Percentiles rank a stretch among this genome's conserved stretches.
Evolutionary conservation across 2,329 filamentous ascomycete species (phyloP).

Genomic region (Harringtonia lauricola): DNA sequence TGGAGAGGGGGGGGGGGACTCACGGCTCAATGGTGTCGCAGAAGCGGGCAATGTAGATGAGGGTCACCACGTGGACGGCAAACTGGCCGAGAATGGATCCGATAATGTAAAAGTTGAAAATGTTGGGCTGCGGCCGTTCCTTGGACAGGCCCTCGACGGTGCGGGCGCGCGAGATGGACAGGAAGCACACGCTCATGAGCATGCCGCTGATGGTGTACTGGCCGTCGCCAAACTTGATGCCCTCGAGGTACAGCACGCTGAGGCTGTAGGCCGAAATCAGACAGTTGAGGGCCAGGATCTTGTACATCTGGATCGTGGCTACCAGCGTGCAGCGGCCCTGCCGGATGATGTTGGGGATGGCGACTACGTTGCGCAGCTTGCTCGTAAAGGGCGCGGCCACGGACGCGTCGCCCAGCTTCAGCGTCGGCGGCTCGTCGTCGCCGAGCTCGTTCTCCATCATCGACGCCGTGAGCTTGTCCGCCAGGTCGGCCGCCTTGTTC

Average conservation of each 20-base stretch:
- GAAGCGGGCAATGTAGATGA: constrained; percentile 87
- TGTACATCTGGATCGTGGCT: constrained; percentile 99
- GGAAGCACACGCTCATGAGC: constrained; percentile 99
- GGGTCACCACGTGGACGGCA: constrained; percentile 83
- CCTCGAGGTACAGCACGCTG: constrained; percentile 90
- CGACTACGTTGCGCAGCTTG: constrained; percentile 92
- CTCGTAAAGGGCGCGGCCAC: constrained; percentile 96
- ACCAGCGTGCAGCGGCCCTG: constrained; percentile 96
- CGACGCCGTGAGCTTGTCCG: constrained; percentile 72
- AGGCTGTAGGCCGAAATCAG: constrained; percentile 96
- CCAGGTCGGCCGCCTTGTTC: constrained; percentile 64
- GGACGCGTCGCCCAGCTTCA: constrained; percentile 95
- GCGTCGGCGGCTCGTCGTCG: constrained; percentile 82
- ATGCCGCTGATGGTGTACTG: constrained; percentile 98
- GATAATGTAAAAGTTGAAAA: constrained; percentile 98
- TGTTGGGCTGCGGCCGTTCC: constrained; percentile 94
- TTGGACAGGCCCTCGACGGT: constrained; percentile 93
- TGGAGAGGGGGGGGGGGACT: constrained; percentile 25
- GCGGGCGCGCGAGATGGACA: constrained; percentile 95
- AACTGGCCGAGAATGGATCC: constrained; percentile 96
- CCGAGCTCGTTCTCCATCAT: constrained; percentile 89
- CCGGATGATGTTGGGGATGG: constrained; percentile 95
- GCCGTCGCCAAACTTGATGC: constrained; percentile 97
- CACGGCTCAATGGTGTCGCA: constrained; percentile 81
- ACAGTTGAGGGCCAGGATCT: constrained; percentile 95